Evolutionary conservation across 148 eudicot species (phyloP), one percentile per base, ranked within the genome.

Genomic region (Talinum fruticosum): DNA sequence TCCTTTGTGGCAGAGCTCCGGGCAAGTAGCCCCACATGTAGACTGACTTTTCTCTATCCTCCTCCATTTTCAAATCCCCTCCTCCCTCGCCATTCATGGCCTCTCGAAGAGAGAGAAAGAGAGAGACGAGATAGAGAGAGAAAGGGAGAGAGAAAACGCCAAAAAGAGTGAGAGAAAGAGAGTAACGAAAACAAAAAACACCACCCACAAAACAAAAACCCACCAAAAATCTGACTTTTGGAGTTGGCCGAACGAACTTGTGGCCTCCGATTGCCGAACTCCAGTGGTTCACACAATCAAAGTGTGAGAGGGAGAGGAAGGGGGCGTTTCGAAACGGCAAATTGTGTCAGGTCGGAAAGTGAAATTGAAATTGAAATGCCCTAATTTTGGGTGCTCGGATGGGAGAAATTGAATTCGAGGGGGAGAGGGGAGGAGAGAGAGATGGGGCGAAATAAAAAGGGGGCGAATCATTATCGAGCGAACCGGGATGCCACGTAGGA

Each of bases 1-100:
- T 83, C 82, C 96, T 80, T 75, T 92, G 92, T 74, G 94, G 94
- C 82, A 87, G 73, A 44, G 97, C 98, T 73, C 99, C 99, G 3
- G 99, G 99, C 37, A 95, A 80, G 78, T 95, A 95, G 13, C 99
- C 99, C 99, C 96, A 95, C 99, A 90, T 91, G 49, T 68, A 89
- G 78, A 88, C 93, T 51, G 82, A 66, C 23, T 78, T 88, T 75
- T 87, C 90, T 72, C 83, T 79, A 74, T 73, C 74, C 10, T 73
- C 85, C 36, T 76, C 85, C 96, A 87, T 87, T 83, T 78, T 74
- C 18, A 64, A 75, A 88, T 35, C 82, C 30, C 29, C 74, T 37
- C 16, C 64, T 36, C 34, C 79, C 23, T 49, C 88, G 19, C 83
- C 96, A 88, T 88, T 87, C 97, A 90, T 87, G 69, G 72, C 73